Percentiles rank a stretch among this genome's conserved stretches.
Conservation (phyloP, 2,329 filamentous ascomycete genomes). For the Hymenotorrendiella dingleyae region DNA sequence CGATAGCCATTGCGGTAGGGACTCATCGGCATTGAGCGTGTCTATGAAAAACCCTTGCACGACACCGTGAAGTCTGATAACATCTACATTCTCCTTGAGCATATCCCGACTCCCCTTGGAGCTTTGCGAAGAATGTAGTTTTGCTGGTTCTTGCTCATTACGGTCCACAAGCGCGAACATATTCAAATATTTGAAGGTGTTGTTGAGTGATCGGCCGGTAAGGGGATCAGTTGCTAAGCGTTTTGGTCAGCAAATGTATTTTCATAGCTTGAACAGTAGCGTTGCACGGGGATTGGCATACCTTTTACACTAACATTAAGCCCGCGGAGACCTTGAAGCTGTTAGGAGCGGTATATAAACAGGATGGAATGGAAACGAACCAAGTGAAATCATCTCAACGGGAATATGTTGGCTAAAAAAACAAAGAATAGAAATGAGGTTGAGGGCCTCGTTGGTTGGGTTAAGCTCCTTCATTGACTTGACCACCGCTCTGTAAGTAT, state of each 20-base stretch:
- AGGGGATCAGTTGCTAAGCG: slow-evolving; percentile 35
- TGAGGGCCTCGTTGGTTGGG: slow-evolving; percentile 49
- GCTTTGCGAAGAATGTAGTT: slow-evolving; percentile 24
- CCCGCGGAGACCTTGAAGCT: slow-evolving; percentile 36
- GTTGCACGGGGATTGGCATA: too few relatives aligned
- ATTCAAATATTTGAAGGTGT: slow-evolving; percentile 45
- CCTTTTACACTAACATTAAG: slow-evolving; percentile 44
- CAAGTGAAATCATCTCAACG: slow-evolving; percentile 57
- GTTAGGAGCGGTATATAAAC: neutral
- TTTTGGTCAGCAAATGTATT: too few relatives aligned
- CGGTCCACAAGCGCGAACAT: slow-evolving; percentile 47
- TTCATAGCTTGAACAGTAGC: too few relatives aligned
- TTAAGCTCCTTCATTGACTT: slow-evolving; percentile 44
- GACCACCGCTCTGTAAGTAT: slow-evolving; percentile 42
- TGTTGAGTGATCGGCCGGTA: slow-evolving; percentile 33
- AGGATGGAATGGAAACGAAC: slow-evolving; percentile 28
- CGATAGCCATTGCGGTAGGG: slow-evolving; percentile 43
- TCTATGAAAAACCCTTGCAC: slow-evolving; percentile 49
- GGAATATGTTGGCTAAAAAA: slow-evolving; percentile 62
- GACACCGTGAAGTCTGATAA: slow-evolving; percentile 45
- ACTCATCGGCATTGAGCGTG: slow-evolving; percentile 34
- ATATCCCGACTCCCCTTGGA: slow-evolving; percentile 37
- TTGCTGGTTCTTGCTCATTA: slow-evolving; percentile 35
- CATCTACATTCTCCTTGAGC: slow-evolving; percentile 41
- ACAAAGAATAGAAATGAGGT: slow-evolving; percentile 57